Percentiles rank a stretch among this genome's conserved stretches.
Evolutionary conservation across 257 asterid species (phyloP).

Genomic region (Solanum clarkiae): DNA sequence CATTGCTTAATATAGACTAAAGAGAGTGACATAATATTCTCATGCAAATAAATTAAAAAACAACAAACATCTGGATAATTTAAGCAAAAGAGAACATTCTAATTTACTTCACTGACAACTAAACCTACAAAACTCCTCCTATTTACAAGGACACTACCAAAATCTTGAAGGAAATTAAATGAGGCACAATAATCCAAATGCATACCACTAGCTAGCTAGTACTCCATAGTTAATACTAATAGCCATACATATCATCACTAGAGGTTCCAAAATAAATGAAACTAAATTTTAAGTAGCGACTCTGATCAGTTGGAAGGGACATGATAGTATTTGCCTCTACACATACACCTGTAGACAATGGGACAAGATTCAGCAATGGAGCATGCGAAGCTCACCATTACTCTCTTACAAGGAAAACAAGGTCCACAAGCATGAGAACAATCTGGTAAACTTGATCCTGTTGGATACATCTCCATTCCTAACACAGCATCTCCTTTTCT

Average conservation of each 20-base stretch:
- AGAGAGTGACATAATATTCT: neutral
- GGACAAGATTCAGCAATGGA: constrained; percentile 80
- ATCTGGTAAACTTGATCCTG: constrained; percentile 88
- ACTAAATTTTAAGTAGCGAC: neutral
- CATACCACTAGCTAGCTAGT: neutral
- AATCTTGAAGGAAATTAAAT: neutral
- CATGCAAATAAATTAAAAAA: neutral
- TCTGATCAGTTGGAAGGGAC: constrained; percentile 70
- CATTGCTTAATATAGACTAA: too few species aligned
- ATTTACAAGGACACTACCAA: neutral
- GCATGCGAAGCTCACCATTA: constrained; percentile 70
- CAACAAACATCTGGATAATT: neutral
- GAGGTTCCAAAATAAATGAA: neutral
- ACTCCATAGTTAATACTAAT: neutral
- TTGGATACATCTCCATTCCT: constrained; percentile 73
- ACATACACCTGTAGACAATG: constrained; percentile 80
- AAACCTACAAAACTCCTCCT: neutral
- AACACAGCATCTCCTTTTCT: constrained; percentile 11
- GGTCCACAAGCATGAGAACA: constrained; percentile 89
- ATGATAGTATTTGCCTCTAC: constrained; percentile 82
- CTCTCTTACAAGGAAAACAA: constrained; percentile 81
- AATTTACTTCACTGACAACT: neutral
- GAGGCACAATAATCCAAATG: neutral
- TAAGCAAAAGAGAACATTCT: neutral
- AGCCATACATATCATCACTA: neutral